Conservation (phyloP, 495 filamentous ascomycete genomes). For the Recurvomyces mirabilis region DNA sequence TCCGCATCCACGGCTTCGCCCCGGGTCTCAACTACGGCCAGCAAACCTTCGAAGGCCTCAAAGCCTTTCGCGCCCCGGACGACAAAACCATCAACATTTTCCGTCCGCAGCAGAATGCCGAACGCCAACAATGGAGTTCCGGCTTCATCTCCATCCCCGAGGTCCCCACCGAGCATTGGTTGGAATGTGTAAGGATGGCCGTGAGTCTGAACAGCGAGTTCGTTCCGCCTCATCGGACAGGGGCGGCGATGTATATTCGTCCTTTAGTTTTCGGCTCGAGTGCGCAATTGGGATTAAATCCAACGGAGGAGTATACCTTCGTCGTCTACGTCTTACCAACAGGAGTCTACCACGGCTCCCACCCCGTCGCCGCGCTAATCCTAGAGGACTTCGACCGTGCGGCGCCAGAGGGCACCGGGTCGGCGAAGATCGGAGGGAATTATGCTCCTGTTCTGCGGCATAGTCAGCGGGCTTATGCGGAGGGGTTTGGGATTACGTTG, state of each 20-base stretch:
- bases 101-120: slow-evolving; percentile 31
- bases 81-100: slow-evolving; percentile 34
- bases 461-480: slow-evolving; percentile 31
- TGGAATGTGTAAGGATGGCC: slow-evolving; percentile 30
- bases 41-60: slow-evolving; percentile 31
- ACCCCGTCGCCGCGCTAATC: slow-evolving; percentile 33
- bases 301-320: slow-evolving; percentile 32
- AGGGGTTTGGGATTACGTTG: slow-evolving; percentile 38
- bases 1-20: slow-evolving; percentile 36
- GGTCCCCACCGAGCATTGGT: slow-evolving; percentile 32
- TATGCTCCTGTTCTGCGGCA: slow-evolving; percentile 44
- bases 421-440: slow-evolving; percentile 48
- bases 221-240: slow-evolving; percentile 34
- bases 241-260: slow-evolving; percentile 36
- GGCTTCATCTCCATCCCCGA: slow-evolving; percentile 33
- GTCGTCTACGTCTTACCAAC: slow-evolving; percentile 35
- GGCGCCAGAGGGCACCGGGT: slow-evolving; percentile 43
- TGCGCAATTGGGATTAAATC: slow-evolving; percentile 28
- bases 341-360: slow-evolving; percentile 31
- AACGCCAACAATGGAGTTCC: slow-evolving; percentile 28
- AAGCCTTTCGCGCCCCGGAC: slow-evolving; percentile 31
- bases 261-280: slow-evolving; percentile 34
- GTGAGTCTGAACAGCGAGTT: slow-evolving; percentile 34
- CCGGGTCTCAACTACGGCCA: slow-evolving; percentile 39
- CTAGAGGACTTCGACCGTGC: slow-evolving; percentile 49